A percentile compares a stretch with the other conserved stretches of the same genome.
Conservation (phyloP, 2,329 filamentous ascomycete genomes). For the Fusarium agapanthi region DNA sequence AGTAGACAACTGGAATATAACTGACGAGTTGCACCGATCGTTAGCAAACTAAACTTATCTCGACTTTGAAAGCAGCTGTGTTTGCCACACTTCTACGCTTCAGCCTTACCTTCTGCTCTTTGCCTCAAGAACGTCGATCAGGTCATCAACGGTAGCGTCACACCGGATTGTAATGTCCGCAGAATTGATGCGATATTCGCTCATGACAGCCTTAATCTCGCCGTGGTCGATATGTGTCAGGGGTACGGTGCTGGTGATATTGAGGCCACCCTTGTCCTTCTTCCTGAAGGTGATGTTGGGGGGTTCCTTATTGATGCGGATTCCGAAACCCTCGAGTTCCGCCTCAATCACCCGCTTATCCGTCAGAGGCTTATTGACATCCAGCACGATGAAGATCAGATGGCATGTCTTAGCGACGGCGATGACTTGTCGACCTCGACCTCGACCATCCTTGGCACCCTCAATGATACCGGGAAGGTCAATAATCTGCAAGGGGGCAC, state of each 20-base stretch:
- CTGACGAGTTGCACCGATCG: slow-evolving; percentile 52
- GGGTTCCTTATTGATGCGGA: slow-evolving; percentile 95
- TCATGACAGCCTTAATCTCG: slow-evolving; percentile 98
- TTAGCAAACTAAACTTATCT: slow-evolving; percentile 20
- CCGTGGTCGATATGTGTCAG: slow-evolving; percentile 92
- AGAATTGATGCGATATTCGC: slow-evolving; percentile 94
- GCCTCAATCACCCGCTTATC: slow-evolving; percentile 96
- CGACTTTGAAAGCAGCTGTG: background rate
- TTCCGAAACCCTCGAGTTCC: slow-evolving; percentile 96
- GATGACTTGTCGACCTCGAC: slow-evolving; percentile 97
- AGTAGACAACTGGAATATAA: slow-evolving; percentile 99
- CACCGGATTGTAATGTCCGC: slow-evolving; percentile 98
- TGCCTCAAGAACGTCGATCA: slow-evolving; percentile 95
- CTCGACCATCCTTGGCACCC: slow-evolving; percentile 97
- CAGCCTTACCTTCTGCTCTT: slow-evolving; percentile 71
- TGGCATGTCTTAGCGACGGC: slow-evolving; percentile 99
- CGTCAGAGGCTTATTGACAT: slow-evolving; percentile 97
- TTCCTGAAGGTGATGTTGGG: slow-evolving; percentile 99
- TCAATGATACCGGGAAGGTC: slow-evolving; percentile 99
- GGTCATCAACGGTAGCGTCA: slow-evolving; percentile 95
- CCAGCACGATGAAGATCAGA: slow-evolving; percentile 97
- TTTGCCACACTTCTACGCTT: slow-evolving; percentile 2
- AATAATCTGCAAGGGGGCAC: slow-evolving; percentile 96
- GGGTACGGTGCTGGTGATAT: slow-evolving; percentile 93
- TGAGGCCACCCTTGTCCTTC: slow-evolving; percentile 98